phyloP scores from a whole-genome alignment of 768 basidiomycete species.

The Pulveroboletus ravenelii region DNA sequence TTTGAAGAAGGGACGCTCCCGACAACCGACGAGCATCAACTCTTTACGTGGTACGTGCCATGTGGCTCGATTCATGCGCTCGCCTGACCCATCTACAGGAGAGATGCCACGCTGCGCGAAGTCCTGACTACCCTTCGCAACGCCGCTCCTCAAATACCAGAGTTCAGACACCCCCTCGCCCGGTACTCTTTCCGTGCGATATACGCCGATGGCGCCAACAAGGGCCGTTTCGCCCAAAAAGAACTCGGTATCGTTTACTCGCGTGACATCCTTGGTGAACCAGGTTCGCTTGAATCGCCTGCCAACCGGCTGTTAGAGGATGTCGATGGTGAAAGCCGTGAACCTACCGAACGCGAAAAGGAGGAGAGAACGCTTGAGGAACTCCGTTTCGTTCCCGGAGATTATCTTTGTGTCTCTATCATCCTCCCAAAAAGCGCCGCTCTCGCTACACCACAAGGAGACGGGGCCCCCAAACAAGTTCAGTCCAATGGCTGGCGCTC shows the following conservation, averaged over 20 bases:
- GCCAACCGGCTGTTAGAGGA: conserved; percentile 63
- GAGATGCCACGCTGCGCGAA: conserved; percentile 77
- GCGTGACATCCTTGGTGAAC: conserved; percentile 80
- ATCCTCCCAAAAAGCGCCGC: conserved; percentile 61
- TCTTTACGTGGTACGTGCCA: conserved; percentile 66
- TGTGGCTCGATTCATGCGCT: neutral
- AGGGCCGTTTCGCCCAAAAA: conserved; percentile 69
- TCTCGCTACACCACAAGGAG: conserved; percentile 42
- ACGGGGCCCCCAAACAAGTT: conserved; percentile 36
- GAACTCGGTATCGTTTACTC: conserved; percentile 81
- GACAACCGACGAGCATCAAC: conserved; percentile 75
- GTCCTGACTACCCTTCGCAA: conserved; percentile 73
- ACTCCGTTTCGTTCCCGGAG: conserved; percentile 74
- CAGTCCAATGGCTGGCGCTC: conserved; percentile 34
- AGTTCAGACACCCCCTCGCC: conserved; percentile 78
- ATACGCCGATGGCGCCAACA: conserved; percentile 68
- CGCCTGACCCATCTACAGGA: conserved; percentile 42
- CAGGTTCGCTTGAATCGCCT: conserved; percentile 52
- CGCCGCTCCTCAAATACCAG: conserved; percentile 59
- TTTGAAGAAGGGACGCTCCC: conserved; percentile 79
- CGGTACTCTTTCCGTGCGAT: conserved; percentile 78
- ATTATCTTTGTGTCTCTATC: conserved; percentile 72
- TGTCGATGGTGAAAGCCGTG: conserved; percentile 29
- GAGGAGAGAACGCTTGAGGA: conserved; percentile 76
- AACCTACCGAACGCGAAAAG: conserved; percentile 42